Conservation (phyloP, 352 stramenopile species). For the Phytophthora podocarpi region DNA sequence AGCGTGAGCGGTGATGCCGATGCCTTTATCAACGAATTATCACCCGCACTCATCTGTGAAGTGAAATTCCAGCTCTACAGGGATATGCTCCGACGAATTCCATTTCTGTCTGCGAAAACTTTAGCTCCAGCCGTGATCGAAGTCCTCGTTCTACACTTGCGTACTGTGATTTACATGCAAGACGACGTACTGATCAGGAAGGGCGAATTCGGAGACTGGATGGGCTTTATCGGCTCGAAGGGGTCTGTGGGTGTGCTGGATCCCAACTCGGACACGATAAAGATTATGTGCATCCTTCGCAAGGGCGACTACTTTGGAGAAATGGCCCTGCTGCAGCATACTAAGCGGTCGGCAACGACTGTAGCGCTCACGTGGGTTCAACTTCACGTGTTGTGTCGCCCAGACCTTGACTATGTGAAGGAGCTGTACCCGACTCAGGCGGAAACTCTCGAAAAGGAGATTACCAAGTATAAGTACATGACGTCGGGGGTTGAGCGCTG, state of each 20-base stretch:
- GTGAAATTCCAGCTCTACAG: slow-evolving; percentile 82
- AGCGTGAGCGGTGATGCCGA: slow-evolving; percentile 63
- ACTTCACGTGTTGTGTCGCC: slow-evolving; percentile 67
- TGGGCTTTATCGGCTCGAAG: slow-evolving; percentile 83
- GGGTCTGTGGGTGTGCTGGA: slow-evolving; percentile 73
- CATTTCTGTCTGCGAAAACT: slow-evolving; percentile 67
- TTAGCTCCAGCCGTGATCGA: slow-evolving; percentile 72
- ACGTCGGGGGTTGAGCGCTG: slow-evolving; percentile 54
- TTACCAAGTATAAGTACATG: slow-evolving; percentile 74
- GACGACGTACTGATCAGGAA: slow-evolving; percentile 81
- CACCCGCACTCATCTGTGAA: slow-evolving; percentile 69
- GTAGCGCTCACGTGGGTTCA: slow-evolving; percentile 76
- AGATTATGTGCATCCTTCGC: slow-evolving; percentile 68
- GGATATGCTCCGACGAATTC: slow-evolving; percentile 78
- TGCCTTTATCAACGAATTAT: slow-evolving; percentile 80
- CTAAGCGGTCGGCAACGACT: slow-evolving; percentile 64
- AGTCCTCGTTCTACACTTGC: slow-evolving; percentile 74
- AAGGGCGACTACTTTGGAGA: slow-evolving; percentile 81
- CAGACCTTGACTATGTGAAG: slow-evolving; percentile 66
- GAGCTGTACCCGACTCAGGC: slow-evolving; percentile 62
- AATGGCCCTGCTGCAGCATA: slow-evolving; percentile 68
- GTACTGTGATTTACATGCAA: slow-evolving; percentile 83
- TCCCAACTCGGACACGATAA: slow-evolving; percentile 42
- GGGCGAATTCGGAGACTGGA: slow-evolving; percentile 80
- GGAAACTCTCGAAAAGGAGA: slow-evolving; percentile 66